These are phyloP conservation scores for Cystobasidiaceae sp. DNA, from an alignment of 1,284 basidiomycete species.

Conservation along the genomic window DNA sequence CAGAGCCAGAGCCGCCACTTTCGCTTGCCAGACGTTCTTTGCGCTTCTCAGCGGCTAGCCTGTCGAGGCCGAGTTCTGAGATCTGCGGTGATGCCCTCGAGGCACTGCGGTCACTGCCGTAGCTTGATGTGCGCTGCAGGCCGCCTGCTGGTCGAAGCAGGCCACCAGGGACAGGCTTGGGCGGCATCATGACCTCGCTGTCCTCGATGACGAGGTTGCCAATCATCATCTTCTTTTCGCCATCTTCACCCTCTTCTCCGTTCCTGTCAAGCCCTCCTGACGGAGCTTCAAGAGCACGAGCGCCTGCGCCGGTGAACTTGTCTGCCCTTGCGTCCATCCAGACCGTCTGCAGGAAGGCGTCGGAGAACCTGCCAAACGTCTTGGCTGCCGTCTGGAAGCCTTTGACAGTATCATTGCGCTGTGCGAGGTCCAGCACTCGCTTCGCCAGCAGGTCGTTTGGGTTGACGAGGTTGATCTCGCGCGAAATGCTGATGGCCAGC, in stretches of 20 bases:
- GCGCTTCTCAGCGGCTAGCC: conserved; percentile 78
- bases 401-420: conserved; percentile 46
- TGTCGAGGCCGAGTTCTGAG: conserved; percentile 78
- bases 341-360: conserved; percentile 57
- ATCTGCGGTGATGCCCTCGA: conserved; percentile 55
- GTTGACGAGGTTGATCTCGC: conserved; percentile 69
- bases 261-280: neutral
- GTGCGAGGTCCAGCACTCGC: conserved; percentile 72
- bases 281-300: conserved; percentile 15
- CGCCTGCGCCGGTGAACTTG: conserved; percentile 34
- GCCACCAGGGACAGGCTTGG: conserved; percentile 28
- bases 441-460: conserved; percentile 75
- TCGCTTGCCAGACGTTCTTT: conserved; percentile 46
- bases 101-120: conserved; percentile 41
- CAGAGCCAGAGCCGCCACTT: conserved; percentile 48
- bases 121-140: conserved; percentile 15
- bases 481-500: conserved; percentile 36
- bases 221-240: conserved; percentile 8
- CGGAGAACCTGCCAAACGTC: conserved; percentile 79
- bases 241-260: neutral
- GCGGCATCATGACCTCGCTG: conserved; percentile 32
- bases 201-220: conserved; percentile 31
- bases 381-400: conserved; percentile 57
- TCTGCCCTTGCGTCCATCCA: conserved; percentile 38
- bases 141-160: conserved; percentile 25